phyloP scores from a whole-genome alignment of 2,329 filamentous ascomycete species.

The Cephalotrichum gorgonifer region DNA sequence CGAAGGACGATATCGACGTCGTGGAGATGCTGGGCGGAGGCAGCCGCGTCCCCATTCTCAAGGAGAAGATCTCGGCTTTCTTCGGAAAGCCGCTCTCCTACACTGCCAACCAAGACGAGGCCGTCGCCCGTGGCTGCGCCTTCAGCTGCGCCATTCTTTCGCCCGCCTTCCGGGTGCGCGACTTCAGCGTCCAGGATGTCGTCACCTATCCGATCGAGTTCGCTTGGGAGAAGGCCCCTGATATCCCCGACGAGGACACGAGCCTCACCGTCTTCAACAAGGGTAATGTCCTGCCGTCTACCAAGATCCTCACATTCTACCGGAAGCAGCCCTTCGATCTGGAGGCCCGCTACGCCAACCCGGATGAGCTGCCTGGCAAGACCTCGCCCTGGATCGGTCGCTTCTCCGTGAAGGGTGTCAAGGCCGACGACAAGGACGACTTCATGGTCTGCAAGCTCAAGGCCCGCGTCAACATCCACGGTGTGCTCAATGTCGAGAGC shows the following conservation, averaged over 20 bases:
- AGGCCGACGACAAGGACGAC: conserved; percentile 85
- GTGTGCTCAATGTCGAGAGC: conserved; percentile 89
- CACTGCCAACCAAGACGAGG: conserved; percentile 97
- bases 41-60: conserved; percentile 86
- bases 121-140: conserved; percentile 86
- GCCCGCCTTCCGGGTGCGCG: conserved; percentile 94
- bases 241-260: conserved; percentile 97
- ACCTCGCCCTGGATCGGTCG: conserved; percentile 90
- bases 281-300: conserved; percentile 93
- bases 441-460: conserved; percentile 99
- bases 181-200: conserved; percentile 96
- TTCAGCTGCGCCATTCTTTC: conserved; percentile 98
- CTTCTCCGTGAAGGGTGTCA: conserved; percentile 96
- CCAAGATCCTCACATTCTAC: conserved; percentile 99
- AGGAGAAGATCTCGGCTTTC: conserved; percentile 80
- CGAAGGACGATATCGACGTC: conserved; percentile 81
- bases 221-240: conserved; percentile 95
- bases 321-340: conserved; percentile 95
- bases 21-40: conserved; percentile 92
- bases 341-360: conserved; percentile 86
- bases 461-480: conserved; percentile 91
- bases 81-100: conserved; percentile 90
- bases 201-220: conserved; percentile 98
- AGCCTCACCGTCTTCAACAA: conserved; percentile 95
- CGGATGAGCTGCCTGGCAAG: conserved; percentile 79